Percentiles rank a stretch among this genome's conserved stretches.
Evolutionary conservation across 1,139 yeast species (phyloP).

Genomic region (Taphrina communis): DNA sequence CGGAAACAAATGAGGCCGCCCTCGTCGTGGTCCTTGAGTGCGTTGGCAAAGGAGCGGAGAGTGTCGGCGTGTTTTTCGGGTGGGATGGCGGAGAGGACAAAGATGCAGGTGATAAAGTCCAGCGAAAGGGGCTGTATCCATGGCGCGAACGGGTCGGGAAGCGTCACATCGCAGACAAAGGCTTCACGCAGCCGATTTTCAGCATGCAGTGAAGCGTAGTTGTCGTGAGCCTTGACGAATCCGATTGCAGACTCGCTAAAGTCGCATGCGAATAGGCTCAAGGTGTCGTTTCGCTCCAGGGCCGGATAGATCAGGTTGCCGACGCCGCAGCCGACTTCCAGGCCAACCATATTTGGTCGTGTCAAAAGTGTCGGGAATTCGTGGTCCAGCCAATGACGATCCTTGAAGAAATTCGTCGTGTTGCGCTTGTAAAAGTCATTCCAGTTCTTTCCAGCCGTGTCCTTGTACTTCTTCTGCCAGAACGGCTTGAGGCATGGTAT

Average conservation of each 20-base stretch:
- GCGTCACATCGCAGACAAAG: slow-evolving; percentile 38
- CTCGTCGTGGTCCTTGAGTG: slow-evolving; percentile 15
- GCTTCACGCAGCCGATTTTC: slow-evolving; percentile 21
- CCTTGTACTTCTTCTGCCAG: slow-evolving; percentile 42
- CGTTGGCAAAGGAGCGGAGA: slow-evolving; percentile 13
- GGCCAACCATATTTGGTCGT: slow-evolving; percentile 3
- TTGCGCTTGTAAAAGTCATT: slow-evolving; percentile 42
- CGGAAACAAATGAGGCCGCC: slow-evolving; percentile 39
- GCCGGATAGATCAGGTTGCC: slow-evolving; percentile 41
- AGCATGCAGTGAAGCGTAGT: not conserved
- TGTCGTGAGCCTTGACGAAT: slow-evolving; percentile 16
- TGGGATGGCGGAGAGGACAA: slow-evolving; percentile 42
- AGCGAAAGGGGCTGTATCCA: slow-evolving; percentile 1
- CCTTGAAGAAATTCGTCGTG: slow-evolving; percentile 40
- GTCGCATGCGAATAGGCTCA: slow-evolving; percentile 38
- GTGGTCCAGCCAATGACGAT: slow-evolving; percentile 42
- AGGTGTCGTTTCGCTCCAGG: slow-evolving; percentile 33
- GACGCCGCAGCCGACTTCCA: slow-evolving; percentile 43
- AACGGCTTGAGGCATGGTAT: slow-evolving; percentile 37
- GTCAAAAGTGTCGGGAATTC: slow-evolving; percentile 38
- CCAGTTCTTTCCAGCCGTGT: slow-evolving; percentile 34
- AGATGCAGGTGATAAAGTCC: slow-evolving; percentile 39
- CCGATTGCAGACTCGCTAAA: slow-evolving; percentile 33
- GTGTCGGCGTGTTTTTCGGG: slow-evolving; percentile 30
- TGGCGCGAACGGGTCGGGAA: not conserved